phyloP scores from a whole-genome alignment of 2,329 filamentous ascomycete genomes.

The Aspergillus hiratsukae region DNA sequence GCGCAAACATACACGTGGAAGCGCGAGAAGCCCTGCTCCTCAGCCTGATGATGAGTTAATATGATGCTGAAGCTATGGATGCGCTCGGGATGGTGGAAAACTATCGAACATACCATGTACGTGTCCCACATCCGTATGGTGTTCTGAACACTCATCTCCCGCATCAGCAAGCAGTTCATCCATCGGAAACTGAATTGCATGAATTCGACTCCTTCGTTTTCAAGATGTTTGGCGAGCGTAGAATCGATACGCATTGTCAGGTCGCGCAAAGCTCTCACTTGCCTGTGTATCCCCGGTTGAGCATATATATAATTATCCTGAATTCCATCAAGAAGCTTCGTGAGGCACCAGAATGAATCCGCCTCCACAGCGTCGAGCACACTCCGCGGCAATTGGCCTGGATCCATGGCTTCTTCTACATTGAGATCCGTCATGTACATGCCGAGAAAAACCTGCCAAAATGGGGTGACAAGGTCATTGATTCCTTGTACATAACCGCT shows the following conservation, averaged over 20 bases:
- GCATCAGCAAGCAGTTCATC: conserved; percentile 99
- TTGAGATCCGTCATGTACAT: conserved; percentile 92
- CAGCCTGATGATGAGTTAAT: conserved; percentile 58
- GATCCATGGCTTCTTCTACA: conserved; percentile 93
- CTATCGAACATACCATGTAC: conserved; percentile 65
- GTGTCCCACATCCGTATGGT: conserved; percentile 99
- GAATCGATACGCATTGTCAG: conserved; percentile 86
- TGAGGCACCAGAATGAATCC: conserved; percentile 97
- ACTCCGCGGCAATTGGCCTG: conserved; percentile 81
- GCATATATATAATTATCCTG: conserved; percentile 99
- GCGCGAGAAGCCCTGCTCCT: conserved; percentile 96
- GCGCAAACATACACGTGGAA: conserved; percentile 98
- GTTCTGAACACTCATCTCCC: conserved; percentile 92
- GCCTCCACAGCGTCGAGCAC: conserved; percentile 96
- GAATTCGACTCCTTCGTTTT: conserved; percentile 89
- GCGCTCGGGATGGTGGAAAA: neutral
- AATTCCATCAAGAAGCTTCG: conserved; percentile 95
- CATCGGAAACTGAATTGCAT: conserved; percentile 99
- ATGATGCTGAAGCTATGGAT: neutral
- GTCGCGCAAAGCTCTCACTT: conserved; percentile 83
- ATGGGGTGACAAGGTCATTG: conserved; percentile 94
- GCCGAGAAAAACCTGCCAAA: conserved; percentile 95
- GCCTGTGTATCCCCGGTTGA: conserved; percentile 91
- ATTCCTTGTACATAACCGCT: conserved; percentile 98
- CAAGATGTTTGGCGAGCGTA: conserved; percentile 78